Conservation (phyloP, 106 monocot species). For the Acanthochlamys bracteata region DNA sequence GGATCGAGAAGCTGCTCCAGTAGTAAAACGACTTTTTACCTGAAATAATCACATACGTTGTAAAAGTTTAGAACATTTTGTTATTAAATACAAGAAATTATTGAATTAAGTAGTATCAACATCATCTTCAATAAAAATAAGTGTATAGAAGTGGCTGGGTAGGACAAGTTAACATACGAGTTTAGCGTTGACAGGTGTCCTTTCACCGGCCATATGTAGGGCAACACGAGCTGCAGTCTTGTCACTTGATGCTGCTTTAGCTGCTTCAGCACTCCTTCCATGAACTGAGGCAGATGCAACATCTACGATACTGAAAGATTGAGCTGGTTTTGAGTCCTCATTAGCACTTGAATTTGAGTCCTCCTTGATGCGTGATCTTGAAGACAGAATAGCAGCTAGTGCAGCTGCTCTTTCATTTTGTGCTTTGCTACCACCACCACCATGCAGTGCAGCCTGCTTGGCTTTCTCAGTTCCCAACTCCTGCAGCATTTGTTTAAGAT, state of each 20-base stretch:
- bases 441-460: constrained; percentile 66
- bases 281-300: constrained; percentile 92
- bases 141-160: too few species aligned
- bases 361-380: constrained; percentile 61
- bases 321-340: constrained; percentile 39
- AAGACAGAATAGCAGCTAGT: constrained; percentile 58
- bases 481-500: constrained; percentile 95
- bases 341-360: constrained; percentile 38
- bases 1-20: constrained; percentile 89
- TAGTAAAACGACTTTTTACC: constrained; percentile 88
- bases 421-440: constrained; percentile 93
- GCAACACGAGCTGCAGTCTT: constrained; percentile 82
- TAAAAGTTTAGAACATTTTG: too few species aligned
- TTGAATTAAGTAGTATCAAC: too few species aligned
- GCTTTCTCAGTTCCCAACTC: constrained; percentile 89
- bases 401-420: constrained; percentile 94
- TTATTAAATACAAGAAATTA: too few species aligned
- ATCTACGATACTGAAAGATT: constrained; percentile 90
- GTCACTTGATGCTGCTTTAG: constrained; percentile 75
- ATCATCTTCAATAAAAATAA: too few species aligned
- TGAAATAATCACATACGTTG: constrained; percentile 14
- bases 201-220: constrained; percentile 92
- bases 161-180: constrained; percentile 43
- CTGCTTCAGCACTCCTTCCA: constrained; percentile 91
- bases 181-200: constrained; percentile 84